phyloP scores from a whole-genome alignment of 73 alveolate genomes.

The Diophrys sp. region DNA sequence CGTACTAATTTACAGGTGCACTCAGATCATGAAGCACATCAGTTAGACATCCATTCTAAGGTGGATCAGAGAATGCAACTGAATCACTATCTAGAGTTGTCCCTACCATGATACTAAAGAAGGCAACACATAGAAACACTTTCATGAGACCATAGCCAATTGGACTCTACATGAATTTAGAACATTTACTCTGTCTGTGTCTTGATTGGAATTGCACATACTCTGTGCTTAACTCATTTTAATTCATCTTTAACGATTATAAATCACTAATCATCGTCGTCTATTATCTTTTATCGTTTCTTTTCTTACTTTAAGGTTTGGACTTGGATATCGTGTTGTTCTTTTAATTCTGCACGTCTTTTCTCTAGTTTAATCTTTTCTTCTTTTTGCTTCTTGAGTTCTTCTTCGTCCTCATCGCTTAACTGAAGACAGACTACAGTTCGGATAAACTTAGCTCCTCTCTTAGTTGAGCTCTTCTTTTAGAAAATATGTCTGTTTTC shows the following conservation, averaged over 20 bases:
- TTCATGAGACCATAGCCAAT: too few species aligned
- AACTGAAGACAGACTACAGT: neutral
- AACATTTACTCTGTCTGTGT: too few species aligned
- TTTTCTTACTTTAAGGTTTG: neutral
- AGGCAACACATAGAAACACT: too few species aligned
- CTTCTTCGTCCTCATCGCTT: conserved; percentile 3
- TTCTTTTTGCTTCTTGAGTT: neutral
- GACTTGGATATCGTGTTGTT: neutral
- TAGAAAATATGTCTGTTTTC: conserved; percentile 2
- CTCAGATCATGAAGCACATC: too few species aligned
- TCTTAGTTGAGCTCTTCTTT: neutral
- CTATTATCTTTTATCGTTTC: neutral
- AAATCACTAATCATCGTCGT: too few species aligned
- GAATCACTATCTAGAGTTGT: too few species aligned
- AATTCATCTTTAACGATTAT: neutral
- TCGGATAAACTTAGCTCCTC: conserved; percentile 4
- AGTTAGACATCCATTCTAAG: too few species aligned
- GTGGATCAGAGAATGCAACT: too few species aligned
- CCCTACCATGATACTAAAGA: too few species aligned
- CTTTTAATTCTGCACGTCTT: neutral
- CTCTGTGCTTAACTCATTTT: neutral
- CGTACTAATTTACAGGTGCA: too few species aligned
- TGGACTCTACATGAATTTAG: too few species aligned
- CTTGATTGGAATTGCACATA: too few species aligned
- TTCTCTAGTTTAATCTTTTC: neutral